Base-by-base conservation (phyloP, 1,284 basidiomycete genomes). In the Apiotrichum sp. region DNA sequence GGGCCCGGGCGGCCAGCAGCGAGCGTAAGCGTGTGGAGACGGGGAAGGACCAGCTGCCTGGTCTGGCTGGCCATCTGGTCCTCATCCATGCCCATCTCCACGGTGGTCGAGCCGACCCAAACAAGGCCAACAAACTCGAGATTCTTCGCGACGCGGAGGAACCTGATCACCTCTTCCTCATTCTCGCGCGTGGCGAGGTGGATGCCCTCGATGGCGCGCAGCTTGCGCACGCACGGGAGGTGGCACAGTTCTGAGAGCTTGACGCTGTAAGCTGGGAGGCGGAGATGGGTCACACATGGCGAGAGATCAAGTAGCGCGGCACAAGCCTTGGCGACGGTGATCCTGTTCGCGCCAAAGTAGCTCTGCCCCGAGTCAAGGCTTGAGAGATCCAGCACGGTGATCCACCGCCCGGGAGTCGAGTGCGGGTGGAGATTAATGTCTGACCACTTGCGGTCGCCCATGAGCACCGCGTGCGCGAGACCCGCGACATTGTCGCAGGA, bases 381-480 rank as follows among this genome's bases (percentile, higher is more conserved):
- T 6, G 40, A 41, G 14, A 93, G 74, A 69, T 91, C 85, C 31
- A 93, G 78, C 5, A 72, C 72, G 52, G 84, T 85, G 3, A 92
- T 82, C 86, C 88, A 91, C 66, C 89, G 82, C 32, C 89, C 89
- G 1, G 89, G 89, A 0, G 85, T 80, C 1, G 88, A 90, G 68
- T 86, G 86, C 0, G 87, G 86, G 65, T 89, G 89, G 44, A 88
- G 81, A 52, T 87, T 82, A 57, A 92, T 84, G 54, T 88, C 87
- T 65, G 89, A 88, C 89, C 89, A 92, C 66, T 81, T 82, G 64
- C 83, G 79, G 62, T 93, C 89, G 16, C 85, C 84, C 22, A 67
- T 63, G 56, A 79, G 74, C 3, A 92, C 78, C 31, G 78, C 79
- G 31, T 75, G 62, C 8, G 82, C 78, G 59, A 92, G 84, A 47